These are phyloP conservation scores for Endogone sp. DNA, from an alignment of 192 early-diverging fungal species.

Conservation along the genomic window DNA sequence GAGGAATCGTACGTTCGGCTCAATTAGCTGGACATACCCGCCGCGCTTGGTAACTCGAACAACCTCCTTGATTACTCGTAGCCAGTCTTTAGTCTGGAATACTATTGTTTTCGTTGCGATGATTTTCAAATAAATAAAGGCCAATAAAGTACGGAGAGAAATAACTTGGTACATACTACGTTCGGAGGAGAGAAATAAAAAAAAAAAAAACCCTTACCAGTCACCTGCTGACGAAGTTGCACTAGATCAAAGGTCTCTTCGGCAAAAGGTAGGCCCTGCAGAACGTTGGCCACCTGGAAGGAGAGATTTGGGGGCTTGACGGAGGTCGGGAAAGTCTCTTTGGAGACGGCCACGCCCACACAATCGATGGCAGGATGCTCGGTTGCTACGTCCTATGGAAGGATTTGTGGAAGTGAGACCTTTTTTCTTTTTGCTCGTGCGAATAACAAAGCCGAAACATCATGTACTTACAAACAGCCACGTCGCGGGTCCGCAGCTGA, in stretches of 20 bases:
- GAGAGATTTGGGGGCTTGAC: constrained; percentile 6
- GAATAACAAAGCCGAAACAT: neutral
- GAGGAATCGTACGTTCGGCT: neutral
- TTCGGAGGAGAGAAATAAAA: neutral
- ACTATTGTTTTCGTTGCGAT: neutral
- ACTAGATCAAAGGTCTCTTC: constrained; percentile 24
- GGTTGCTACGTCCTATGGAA: no score
- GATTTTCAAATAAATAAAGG: no score
- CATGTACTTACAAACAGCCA: neutral
- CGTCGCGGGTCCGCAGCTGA: neutral
- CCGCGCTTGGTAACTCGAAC: constrained; percentile 12
- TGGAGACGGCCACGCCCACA: neutral
- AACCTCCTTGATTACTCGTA: constrained; percentile 4
- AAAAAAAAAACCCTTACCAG: neutral
- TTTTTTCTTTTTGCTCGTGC: no score
- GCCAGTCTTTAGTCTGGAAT: neutral
- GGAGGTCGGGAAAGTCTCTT: constrained; percentile 1
- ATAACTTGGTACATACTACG: neutral
- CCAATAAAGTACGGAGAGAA: no score
- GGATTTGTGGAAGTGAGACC: neutral
- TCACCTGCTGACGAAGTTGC: constrained; percentile 10
- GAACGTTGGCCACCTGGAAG: constrained; percentile 11
- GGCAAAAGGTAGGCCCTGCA: constrained; percentile 14
- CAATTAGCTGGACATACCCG: constrained; percentile 19
- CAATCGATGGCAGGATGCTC: neutral